Evolutionary conservation across 805 yeast genomes (phyloP).

Genomic region (Wickerhamiella musiphila): DNA sequence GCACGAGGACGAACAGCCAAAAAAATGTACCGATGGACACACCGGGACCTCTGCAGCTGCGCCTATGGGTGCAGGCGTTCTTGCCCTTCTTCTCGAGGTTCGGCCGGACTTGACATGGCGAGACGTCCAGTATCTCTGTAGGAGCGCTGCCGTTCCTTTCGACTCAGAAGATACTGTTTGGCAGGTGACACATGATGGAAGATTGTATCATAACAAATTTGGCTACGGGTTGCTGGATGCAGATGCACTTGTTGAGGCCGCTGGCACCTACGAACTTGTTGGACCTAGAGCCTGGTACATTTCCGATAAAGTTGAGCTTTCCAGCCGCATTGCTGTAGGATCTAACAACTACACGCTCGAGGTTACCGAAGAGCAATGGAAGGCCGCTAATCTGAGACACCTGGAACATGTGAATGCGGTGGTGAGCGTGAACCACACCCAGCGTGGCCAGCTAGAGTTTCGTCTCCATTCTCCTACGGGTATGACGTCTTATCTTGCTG

Average conservation of each 20-base stretch:
- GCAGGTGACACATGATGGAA: slow-evolving; percentile 52
- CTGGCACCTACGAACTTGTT: slow-evolving; percentile 64
- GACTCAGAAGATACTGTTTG: slow-evolving; percentile 46
- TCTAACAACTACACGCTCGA: slow-evolving; percentile 20
- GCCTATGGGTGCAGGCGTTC: slow-evolving; percentile 93
- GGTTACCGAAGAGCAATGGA: slow-evolving; percentile 33
- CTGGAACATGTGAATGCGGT: slow-evolving; percentile 78
- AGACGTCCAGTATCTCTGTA: slow-evolving; percentile 74
- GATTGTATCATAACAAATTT: slow-evolving; percentile 63
- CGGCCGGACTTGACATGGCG: slow-evolving; percentile 90
- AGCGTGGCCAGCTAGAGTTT: slow-evolving; percentile 55
- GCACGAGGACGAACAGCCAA: slow-evolving; percentile 33
- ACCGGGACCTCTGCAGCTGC: slow-evolving; percentile 99
- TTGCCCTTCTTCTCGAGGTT: slow-evolving; percentile 62
- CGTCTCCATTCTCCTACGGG: slow-evolving; percentile 62
- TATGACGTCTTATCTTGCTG: slow-evolving; percentile 54
- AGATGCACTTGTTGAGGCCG: slow-evolving; percentile 48
- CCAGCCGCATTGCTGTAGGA: slow-evolving; percentile 15
- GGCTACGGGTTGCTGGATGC: slow-evolving; percentile 93
- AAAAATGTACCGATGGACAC: slow-evolving; percentile 55
- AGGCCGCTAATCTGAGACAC: slow-evolving; percentile 41
- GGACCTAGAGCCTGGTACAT: slow-evolving; percentile 81
- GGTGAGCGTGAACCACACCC: slow-evolving; percentile 45
- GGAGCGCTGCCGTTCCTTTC: slow-evolving; percentile 52
- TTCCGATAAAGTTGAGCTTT: slow-evolving; percentile 26